Percentiles rank a stretch among this genome's conserved stretches.
phyloP scores from a whole-genome alignment of 2,329 filamentous ascomycete species.

The Cytospora chrysosperma region DNA sequence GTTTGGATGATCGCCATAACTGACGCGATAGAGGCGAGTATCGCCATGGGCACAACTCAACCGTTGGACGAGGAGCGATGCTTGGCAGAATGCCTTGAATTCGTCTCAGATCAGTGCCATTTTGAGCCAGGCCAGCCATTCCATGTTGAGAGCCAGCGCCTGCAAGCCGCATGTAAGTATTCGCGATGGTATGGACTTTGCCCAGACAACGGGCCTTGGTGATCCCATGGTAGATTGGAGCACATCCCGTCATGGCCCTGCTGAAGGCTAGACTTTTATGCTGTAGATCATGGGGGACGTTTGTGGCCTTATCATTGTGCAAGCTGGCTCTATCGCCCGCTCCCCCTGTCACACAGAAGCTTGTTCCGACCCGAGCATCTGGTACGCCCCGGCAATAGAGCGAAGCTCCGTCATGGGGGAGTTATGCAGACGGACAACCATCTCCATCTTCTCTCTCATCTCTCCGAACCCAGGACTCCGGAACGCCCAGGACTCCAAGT shows the following conservation, averaged over 20 bases:
- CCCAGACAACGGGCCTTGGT: not conserved
- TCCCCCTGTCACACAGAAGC: not conserved
- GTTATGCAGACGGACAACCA: not conserved
- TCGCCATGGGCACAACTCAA: not conserved
- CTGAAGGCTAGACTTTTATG: not conserved
- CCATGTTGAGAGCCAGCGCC: not conserved
- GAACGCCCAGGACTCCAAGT: not conserved
- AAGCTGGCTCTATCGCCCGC: not conserved
- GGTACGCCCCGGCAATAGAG: conserved; percentile 13
- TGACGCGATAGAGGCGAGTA: not conserved
- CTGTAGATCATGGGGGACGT: too few relatives aligned
- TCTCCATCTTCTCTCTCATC: conserved; percentile 1
- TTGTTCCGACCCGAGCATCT: conserved; percentile 8
- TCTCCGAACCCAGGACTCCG: conserved; percentile 2
- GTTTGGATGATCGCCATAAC: not conserved
- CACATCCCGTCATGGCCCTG: not conserved
- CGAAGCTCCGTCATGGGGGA: conserved; percentile 7
- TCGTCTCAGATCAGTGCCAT: not conserved
- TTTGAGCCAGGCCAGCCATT: not conserved
- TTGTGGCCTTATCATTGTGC: not conserved
- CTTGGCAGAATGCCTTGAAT: not conserved
- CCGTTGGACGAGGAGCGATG: not conserved
- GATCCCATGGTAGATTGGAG: not conserved
- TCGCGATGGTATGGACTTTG: not conserved
- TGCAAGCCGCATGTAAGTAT: too few relatives aligned